phyloP scores from a whole-genome alignment of 495 filamentous ascomycete genomes.

The Penicillium soppii region DNA sequence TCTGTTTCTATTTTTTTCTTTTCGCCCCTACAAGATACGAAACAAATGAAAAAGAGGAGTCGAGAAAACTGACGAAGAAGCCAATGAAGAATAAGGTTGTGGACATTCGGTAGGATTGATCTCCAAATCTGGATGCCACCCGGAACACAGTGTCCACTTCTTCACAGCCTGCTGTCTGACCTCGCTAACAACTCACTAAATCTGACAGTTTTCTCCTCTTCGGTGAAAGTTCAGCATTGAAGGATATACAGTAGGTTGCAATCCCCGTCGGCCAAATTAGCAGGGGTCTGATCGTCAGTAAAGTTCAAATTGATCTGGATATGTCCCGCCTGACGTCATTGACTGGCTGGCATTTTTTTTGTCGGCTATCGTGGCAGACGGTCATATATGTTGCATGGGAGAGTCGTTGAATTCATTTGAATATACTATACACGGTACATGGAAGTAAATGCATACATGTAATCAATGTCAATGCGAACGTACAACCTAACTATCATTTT shows the following conservation, averaged over 20 bases:
- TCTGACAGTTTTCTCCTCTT: conserved; percentile 2
- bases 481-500: too few species aligned
- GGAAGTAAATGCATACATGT: not conserved
- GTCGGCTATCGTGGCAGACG: conserved; percentile 15
- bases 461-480: conserved; percentile 3
- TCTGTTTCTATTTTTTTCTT: conserved; percentile 24
- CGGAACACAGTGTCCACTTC: conserved; percentile 17
- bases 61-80: not conserved
- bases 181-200: not conserved
- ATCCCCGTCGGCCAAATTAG: not conserved
- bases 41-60: not conserved
- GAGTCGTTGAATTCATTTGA: too few species aligned
- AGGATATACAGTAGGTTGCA: not conserved
- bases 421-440: too few species aligned
- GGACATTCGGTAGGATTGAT: conserved; percentile 13
- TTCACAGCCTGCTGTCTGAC: conserved; percentile 2
- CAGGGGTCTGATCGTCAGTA: conserved; percentile 24
- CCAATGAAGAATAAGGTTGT: conserved; percentile 15
- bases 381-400: not conserved
- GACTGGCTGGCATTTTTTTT: conserved; percentile 6
- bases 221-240: not conserved
- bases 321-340: conserved; percentile 10
- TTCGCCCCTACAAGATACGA: not conserved
- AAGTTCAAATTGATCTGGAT: conserved; percentile 2
- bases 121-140: conserved; percentile 19